A percentile compares a stretch with the other conserved stretches of the same genome.
Conservation (phyloP, 2,329 filamentous ascomycete genomes). For the Sporothrix luriei region DNA sequence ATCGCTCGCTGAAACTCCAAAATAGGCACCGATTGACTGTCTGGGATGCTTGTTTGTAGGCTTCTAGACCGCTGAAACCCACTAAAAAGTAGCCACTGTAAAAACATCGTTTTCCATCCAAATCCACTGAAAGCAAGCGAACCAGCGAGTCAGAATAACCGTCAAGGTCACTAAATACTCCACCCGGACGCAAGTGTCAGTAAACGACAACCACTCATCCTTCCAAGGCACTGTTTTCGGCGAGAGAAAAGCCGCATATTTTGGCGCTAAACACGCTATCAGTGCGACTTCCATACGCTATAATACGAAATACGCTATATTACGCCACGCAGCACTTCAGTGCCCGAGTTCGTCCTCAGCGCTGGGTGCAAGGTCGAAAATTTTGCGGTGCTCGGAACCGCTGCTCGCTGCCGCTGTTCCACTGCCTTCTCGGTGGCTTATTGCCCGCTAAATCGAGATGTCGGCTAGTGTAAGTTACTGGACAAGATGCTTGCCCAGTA, state of each 20-base stretch:
- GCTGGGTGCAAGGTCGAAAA: conserved; percentile 10
- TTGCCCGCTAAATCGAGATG: background rate
- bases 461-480: too few species aligned
- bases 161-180: background rate
- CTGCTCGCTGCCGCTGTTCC: conserved; percentile 4
- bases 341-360: too few species aligned
- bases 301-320: background rate
- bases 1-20: conserved; percentile 20
- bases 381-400: conserved; percentile 20
- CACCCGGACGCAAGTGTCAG: background rate
- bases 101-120: background rate
- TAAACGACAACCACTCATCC: background rate
- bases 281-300: conserved; percentile 14
- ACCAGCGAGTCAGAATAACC: background rate
- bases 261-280: conserved; percentile 17
- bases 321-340: background rate
- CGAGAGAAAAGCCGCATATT: background rate
- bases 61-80: conserved; percentile 3
- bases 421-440: background rate
- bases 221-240: background rate
- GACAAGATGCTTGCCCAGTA: background rate
- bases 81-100: conserved; percentile 20
- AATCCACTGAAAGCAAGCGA: background rate
- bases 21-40: conserved; percentile 15
- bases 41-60: background rate